These are phyloP conservation scores for Ceratobasidium sp. DNA, from an alignment of 1,284 basidiomycete species.

Conservation along the genomic window DNA sequence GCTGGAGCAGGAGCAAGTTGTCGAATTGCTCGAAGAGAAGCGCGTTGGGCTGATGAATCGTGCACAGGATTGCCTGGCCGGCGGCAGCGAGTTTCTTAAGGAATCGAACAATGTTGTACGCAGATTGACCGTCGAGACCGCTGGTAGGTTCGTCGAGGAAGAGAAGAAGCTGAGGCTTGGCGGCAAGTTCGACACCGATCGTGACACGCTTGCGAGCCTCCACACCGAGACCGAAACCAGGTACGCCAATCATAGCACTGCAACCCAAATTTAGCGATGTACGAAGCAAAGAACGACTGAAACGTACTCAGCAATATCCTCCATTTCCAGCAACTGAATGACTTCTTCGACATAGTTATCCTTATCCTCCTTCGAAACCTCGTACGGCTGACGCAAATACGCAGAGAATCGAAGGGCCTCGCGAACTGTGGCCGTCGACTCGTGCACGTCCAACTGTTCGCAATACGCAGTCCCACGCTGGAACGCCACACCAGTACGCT, in stretches of 20 bases:
- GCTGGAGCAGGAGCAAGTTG: constrained; percentile 64
- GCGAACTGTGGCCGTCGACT: constrained; percentile 68
- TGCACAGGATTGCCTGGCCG: constrained; percentile 75
- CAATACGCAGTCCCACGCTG: constrained; percentile 68
- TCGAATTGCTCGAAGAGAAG: constrained; percentile 68
- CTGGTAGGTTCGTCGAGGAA: constrained; percentile 70
- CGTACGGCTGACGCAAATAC: constrained; percentile 68
- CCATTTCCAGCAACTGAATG: constrained; percentile 65
- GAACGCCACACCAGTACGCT: constrained; percentile 62
- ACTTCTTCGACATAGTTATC: constrained; percentile 67
- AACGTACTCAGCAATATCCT: constrained; percentile 65
- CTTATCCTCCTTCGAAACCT: constrained; percentile 65
- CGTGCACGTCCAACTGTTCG: constrained; percentile 66
- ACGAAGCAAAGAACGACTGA: constrained; percentile 56
- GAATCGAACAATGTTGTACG: constrained; percentile 69
- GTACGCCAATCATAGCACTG: constrained; percentile 60
- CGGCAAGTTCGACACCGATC: constrained; percentile 72
- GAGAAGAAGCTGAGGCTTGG: constrained; percentile 68
- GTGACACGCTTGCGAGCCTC: constrained; percentile 70
- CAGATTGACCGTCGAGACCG: constrained; percentile 70
- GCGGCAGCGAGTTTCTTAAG: constrained; percentile 80
- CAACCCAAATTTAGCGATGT: constrained; percentile 47
- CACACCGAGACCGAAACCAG: constrained; percentile 66
- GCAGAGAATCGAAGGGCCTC: constrained; percentile 72
- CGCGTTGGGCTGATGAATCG: constrained; percentile 68